Base-by-base conservation (phyloP, 1,284 basidiomycete species). In the Hemileia vastatrix region DNA sequence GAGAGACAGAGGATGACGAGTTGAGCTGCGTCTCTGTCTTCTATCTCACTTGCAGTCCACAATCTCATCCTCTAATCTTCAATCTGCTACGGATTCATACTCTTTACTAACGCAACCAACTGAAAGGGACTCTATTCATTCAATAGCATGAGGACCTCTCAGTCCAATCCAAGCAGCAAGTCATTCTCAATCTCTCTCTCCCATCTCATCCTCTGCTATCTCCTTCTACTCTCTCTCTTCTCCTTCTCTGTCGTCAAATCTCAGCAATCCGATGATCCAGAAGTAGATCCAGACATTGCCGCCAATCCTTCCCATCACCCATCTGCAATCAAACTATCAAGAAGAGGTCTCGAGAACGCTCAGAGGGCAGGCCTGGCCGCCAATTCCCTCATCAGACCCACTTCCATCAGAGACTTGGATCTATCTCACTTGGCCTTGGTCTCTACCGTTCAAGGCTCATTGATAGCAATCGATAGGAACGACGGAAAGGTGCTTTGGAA, bases 361-460 rank as follows among this genome's bases (percentile, higher is more conserved):
- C 36, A 40, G 15, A 40, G 36, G 15, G 36, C 36, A 40, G 36
- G 36, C 15, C 15, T 40, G 36, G 36, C 36, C 8, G 36, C 36
- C 36, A 40, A 40, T 40, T 40, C 36, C 36, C 36, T 40, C 36
- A 40, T 11, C n/a, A n/a, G n/a, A n/a, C n/a, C n/a, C n/a, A n/a
- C 54, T 1, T n/a, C n/a, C n/a, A n/a, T n/a, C n/a, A n/a, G 79
- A 19, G 81, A 84, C 64, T 77, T 84, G 13, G 80, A 84, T 33
- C 78, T 90, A 3, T 77, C 88, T 66, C 85, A 90, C 71, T 82
- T 88, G 48, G 84, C 90, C 52, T 81, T 93, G 11, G 82, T 90
- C 11, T 87, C 90, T 2, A 88, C 88, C 6, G 83, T 93, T n/a
- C 90, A 93, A 75, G 90, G 90, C 19, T 86, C 84, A 64, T 84